These are phyloP conservation scores for Penicillium sp. DNA, from an alignment of 2,329 filamentous ascomycete genomes.

Conservation along the genomic window DNA sequence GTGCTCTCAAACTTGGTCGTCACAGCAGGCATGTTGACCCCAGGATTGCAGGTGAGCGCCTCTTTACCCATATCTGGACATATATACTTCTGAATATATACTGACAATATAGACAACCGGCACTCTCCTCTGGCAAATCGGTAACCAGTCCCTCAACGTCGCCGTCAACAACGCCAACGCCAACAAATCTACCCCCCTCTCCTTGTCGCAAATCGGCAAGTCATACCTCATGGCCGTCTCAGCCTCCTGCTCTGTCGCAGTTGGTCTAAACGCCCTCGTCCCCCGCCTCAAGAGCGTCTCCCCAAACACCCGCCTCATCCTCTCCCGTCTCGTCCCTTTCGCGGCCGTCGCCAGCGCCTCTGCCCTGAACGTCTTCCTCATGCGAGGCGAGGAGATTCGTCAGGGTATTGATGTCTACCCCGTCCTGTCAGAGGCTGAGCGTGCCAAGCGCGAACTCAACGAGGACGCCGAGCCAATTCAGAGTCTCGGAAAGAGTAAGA, in stretches of 20 bases:
- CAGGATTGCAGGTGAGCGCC: slow-evolving; percentile 60
- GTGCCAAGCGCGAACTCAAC: slow-evolving; percentile 55
- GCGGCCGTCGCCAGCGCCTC: slow-evolving; percentile 87
- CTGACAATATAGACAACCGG: slow-evolving; percentile 56
- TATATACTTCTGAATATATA: neutral
- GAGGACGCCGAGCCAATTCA: slow-evolving; percentile 47
- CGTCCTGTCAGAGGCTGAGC: slow-evolving; percentile 62
- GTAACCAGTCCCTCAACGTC: slow-evolving; percentile 96
- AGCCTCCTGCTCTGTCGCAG: slow-evolving; percentile 84
- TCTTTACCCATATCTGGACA: neutral
- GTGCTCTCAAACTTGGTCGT: slow-evolving; percentile 89
- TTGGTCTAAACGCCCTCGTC: slow-evolving; percentile 83
- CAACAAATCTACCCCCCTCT: slow-evolving; percentile 90
- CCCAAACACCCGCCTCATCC: slow-evolving; percentile 64
- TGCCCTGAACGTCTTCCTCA: slow-evolving; percentile 89
- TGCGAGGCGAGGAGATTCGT: slow-evolving; percentile 92
- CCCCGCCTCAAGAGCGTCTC: slow-evolving; percentile 70
- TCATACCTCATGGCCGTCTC: slow-evolving; percentile 88
- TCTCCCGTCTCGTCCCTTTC: slow-evolving; percentile 86
- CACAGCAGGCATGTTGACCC: slow-evolving; percentile 93
- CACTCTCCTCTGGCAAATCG: slow-evolving; percentile 86
- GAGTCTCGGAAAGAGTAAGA: slow-evolving; percentile 75
- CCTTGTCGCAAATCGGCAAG: slow-evolving; percentile 68
- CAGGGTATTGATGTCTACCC: slow-evolving; percentile 88
- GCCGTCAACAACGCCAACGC: slow-evolving; percentile 96